These are phyloP conservation scores for Agrocybe praecox DNA, from an alignment of 768 basidiomycete species.

Conservation along the genomic window DNA sequence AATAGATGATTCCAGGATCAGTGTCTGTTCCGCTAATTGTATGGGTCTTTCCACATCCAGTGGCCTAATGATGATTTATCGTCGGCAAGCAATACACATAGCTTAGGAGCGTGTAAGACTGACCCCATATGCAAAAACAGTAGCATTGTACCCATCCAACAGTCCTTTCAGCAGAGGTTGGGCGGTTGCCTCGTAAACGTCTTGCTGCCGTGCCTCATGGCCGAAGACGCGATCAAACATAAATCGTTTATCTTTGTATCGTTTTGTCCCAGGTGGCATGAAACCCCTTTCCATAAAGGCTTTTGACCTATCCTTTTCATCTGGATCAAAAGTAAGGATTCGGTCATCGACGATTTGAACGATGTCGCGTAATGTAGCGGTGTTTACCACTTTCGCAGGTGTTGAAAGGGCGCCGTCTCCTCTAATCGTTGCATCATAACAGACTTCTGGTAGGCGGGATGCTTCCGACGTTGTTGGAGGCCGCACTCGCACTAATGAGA, in stretches of 20 bases:
- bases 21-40: conserved; percentile 92
- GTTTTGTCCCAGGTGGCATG: conserved; percentile 82
- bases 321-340: conserved; percentile 94
- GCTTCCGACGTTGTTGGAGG: conserved; percentile 87
- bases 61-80: conserved; percentile 62
- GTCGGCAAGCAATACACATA: neutral
- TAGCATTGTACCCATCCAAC: conserved; percentile 94
- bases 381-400: conserved; percentile 54
- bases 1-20: conserved; percentile 93
- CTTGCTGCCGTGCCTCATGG: conserved; percentile 77
- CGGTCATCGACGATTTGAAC: conserved; percentile 93
- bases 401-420: conserved; percentile 87
- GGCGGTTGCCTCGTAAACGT: conserved; percentile 86
- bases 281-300: conserved; percentile 87
- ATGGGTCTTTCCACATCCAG: conserved; percentile 99
- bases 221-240: conserved; percentile 96
- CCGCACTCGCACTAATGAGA: conserved; percentile 77
- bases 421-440: conserved; percentile 70
- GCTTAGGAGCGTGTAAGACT: conserved; percentile 28
- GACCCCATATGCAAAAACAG: conserved; percentile 98
- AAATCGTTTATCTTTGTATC: conserved; percentile 96
- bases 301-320: conserved; percentile 80
- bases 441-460: conserved; percentile 77
- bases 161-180: conserved; percentile 84
- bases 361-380: conserved; percentile 70